These are phyloP conservation scores for Allium fistulosum DNA, from an alignment of 106 monocot genomes.

Conservation along the genomic window DNA sequence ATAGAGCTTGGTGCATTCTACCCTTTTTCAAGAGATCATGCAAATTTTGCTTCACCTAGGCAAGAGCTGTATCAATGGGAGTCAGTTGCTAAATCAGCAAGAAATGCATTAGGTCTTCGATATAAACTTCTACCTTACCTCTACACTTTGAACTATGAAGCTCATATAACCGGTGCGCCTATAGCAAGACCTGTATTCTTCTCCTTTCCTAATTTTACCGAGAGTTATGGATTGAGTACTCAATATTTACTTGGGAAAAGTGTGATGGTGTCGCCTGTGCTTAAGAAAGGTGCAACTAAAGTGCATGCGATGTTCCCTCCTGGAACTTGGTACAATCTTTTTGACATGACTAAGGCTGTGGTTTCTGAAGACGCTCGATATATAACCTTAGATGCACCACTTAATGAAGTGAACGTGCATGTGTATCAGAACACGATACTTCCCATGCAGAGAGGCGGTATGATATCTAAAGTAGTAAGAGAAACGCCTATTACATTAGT, in stretches of 20 bases:
- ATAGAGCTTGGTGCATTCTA: conserved; percentile 97
- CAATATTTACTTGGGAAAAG: conserved; percentile 75
- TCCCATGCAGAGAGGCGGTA: conserved; percentile 87
- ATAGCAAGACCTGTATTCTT: conserved; percentile 87
- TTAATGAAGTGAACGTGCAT: conserved; percentile 92
- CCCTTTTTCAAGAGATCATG: conserved; percentile 93
- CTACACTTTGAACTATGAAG: conserved; percentile 84
- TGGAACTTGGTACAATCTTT: conserved; percentile 89
- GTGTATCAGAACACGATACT: conserved; percentile 76
- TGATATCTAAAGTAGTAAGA: conserved; percentile 60
- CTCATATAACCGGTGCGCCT: conserved; percentile 67
- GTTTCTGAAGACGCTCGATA: conserved; percentile 42
- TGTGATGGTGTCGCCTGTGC: conserved; percentile 87
- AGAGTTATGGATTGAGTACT: conserved; percentile 67
- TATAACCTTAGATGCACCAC: conserved; percentile 57
- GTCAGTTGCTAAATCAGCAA: conserved; percentile 79
- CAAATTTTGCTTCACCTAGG: conserved; percentile 64
- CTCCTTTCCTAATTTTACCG: conserved; percentile 67
- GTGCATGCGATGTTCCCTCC: conserved; percentile 79
- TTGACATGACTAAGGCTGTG: conserved; percentile 64
- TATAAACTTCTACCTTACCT: conserved; percentile 83
- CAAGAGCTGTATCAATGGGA: conserved; percentile 93
- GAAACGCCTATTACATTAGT: conserved; percentile 78
- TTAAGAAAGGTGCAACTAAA: conserved; percentile 43
- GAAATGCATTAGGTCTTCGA: conserved; percentile 80